Conservation (phyloP, 352 stramenopile genomes). For the Globisporangium iwayamae region DNA sequence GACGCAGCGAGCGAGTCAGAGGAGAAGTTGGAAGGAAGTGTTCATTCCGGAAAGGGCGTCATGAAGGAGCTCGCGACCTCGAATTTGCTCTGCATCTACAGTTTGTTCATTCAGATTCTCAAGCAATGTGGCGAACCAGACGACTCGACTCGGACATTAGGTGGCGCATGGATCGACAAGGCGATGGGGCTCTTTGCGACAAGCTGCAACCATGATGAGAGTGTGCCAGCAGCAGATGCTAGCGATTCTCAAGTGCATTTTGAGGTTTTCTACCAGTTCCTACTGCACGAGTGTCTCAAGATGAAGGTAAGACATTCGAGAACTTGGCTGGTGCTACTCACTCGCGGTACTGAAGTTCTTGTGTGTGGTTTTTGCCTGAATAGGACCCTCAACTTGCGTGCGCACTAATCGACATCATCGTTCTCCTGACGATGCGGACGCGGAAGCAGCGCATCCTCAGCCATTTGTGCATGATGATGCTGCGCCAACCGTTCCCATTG, state of each 20-base stretch:
- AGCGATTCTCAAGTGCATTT: slow-evolving; percentile 12
- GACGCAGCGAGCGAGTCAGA: slow-evolving; percentile 19
- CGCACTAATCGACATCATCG: slow-evolving; percentile 34
- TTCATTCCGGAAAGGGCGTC: not conserved
- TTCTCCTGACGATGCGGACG: slow-evolving; percentile 37
- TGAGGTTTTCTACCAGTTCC: slow-evolving; percentile 42
- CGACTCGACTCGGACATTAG: no score
- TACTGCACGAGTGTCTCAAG: slow-evolving; percentile 42
- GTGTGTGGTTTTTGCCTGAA: not conserved
- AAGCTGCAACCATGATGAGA: slow-evolving; percentile 18
- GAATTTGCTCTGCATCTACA: slow-evolving; percentile 39
- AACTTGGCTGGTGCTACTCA: not conserved
- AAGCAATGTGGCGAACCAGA: slow-evolving; percentile 25
- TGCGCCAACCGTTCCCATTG: slow-evolving; percentile 55
- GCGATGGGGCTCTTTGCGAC: slow-evolving; percentile 35
- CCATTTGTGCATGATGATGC: slow-evolving; percentile 48
- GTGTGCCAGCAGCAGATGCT: slow-evolving; percentile 3
- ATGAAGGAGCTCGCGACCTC: slow-evolving; percentile 11
- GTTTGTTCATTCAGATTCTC: slow-evolving; percentile 31
- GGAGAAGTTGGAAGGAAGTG: not conserved
- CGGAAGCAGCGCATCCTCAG: slow-evolving; percentile 38
- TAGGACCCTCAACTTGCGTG: slow-evolving; percentile 53
- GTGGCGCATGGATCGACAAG: slow-evolving; percentile 9
- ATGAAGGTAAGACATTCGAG: slow-evolving; percentile 26
- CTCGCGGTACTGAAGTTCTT: not conserved